phyloP scores from a whole-genome alignment of 2,329 filamentous ascomycete genomes.

The Didymella pomorum region DNA sequence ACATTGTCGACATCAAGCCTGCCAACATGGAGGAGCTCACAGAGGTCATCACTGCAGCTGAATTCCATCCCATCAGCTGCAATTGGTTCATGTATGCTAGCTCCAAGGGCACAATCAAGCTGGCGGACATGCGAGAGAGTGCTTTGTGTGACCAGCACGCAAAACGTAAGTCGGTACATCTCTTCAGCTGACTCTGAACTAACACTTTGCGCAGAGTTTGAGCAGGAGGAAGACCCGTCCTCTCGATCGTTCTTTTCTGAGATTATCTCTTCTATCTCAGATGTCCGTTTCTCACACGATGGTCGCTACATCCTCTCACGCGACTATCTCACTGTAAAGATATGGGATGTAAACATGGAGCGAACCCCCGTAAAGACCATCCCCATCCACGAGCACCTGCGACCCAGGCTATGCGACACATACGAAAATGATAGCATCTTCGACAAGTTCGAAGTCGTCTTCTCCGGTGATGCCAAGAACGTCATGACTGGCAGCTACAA shows the following conservation, averaged over 20 bases:
- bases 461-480: slow-evolving; percentile 97
- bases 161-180: slow-evolving; percentile 72
- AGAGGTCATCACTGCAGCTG: slow-evolving; percentile 96
- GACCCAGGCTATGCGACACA: slow-evolving; percentile 93
- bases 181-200: background rate
- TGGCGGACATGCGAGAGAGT: slow-evolving; percentile 97
- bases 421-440: slow-evolving; percentile 99
- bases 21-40: slow-evolving; percentile 99
- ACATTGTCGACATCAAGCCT: slow-evolving; percentile 99
- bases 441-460: slow-evolving; percentile 99
- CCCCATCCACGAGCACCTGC: slow-evolving; percentile 95
- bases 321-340: slow-evolving; percentile 98
- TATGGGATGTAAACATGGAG: slow-evolving; percentile 99
- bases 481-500: slow-evolving; percentile 99
- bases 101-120: slow-evolving; percentile 98
- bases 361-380: slow-evolving; percentile 97
- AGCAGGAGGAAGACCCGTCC: slow-evolving; percentile 97
- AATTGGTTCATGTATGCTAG: slow-evolving; percentile 99
- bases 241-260: slow-evolving; percentile 99
- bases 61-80: slow-evolving; percentile 96
- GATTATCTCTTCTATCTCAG: slow-evolving; percentile 99
- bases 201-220: slow-evolving; percentile 73
- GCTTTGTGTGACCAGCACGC: slow-evolving; percentile 95
- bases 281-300: slow-evolving; percentile 96
- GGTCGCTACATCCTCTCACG: slow-evolving; percentile 96